Evolutionary conservation across 306 rosid species (phyloP), one percentile per base, ranked within the genome.

Genomic region (Lupinus albus): DNA sequence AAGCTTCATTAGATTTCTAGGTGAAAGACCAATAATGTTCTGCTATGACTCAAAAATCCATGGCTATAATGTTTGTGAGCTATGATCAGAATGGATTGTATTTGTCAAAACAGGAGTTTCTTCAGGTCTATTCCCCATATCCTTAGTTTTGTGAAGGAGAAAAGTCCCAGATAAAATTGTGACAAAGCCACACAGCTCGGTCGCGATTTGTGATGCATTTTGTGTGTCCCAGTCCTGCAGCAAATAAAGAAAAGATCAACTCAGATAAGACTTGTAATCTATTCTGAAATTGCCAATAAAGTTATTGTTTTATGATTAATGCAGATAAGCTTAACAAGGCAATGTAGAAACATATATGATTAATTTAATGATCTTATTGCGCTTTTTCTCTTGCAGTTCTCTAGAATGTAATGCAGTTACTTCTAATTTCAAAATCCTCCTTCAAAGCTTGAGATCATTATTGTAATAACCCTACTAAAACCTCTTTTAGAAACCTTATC

Each of bases 131-230:
- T 62, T 74, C 38, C 92, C 98, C 98, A 92, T 86, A 35, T 92
- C 95, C 78, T 89, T 83, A 45, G 98, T 92, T 80, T 83, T 87
- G 80, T 89, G 98, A 44, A 92, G 98, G 61, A 92, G 95, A 80
- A 92, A 92, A 3, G 98, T 89, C 52, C 98, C 98, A 2, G 95
- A 65, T 50, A 92, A 81, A 56, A 92, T 92, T 20, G 96, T 89
- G 16, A 89, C 86, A 76, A 92, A 92, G 44, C 98, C 98, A 56
- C 96, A 92, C 64, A 92, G 33, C 54, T 92, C 92, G 3, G 96
- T 83, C 32, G 82, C 93, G 9, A 92, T 86, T 33, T 89, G 96
- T 20, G 95, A 70, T 45, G 86, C 87, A 73, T 68, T 70, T 80
- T 92, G 98, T 56, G 87, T 67, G 64, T 78, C 88, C 89, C 91